Evolutionary conservation across 176 grass and related monocot genomes (phyloP), one percentile per base, ranked within the genome.

Genomic region (Echinochloa phyllopogon): DNA sequence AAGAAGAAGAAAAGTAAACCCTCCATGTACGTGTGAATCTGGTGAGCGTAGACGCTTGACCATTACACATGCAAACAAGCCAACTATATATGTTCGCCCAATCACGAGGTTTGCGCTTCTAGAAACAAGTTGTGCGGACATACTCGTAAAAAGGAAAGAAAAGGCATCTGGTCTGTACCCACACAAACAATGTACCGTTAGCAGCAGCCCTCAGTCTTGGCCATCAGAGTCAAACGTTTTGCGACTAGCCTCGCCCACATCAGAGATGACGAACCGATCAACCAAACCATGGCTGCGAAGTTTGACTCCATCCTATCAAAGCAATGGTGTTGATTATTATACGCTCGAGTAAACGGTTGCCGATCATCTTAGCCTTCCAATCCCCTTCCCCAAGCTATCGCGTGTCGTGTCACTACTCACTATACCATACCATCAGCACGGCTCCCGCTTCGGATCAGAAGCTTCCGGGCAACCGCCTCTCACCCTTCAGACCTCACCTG

Each of bases 211-310:
- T 64, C 16, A 33, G 29, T 33, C 29, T 33, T 6, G 7, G 58
- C 16, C 21, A 11, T 40, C 29, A 1, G 17, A 63, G 78, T 27
- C 78, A 53, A 67, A 80, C 20, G 56, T 14, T 27, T 25, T 4
- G 39, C 60, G 47, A 40, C 6, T 65, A 39, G 47, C 20, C 37
- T 10, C 17, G 18, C 43, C 20, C 16, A 44, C 69, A 18, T 81
- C 77, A 81, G 25, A 59, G 60, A 76, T 6, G 85, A 82, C 56
- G 64, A 83, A 66, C 12, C 2, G 36, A 72, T 83, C 53, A 60
- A 17, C 51, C 15, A 37, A 60, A n/a, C 42, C 11, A 44, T 33
- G 52, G 65, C 43, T 67, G 33, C 76, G 39, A 88, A 37, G 29
- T 72, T 64, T 77, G 80, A 77, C 79, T 42, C 63, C 23, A 65